phyloP scores from a whole-genome alignment of 345 rosid genomes.

The Citrus reticulata region DNA sequence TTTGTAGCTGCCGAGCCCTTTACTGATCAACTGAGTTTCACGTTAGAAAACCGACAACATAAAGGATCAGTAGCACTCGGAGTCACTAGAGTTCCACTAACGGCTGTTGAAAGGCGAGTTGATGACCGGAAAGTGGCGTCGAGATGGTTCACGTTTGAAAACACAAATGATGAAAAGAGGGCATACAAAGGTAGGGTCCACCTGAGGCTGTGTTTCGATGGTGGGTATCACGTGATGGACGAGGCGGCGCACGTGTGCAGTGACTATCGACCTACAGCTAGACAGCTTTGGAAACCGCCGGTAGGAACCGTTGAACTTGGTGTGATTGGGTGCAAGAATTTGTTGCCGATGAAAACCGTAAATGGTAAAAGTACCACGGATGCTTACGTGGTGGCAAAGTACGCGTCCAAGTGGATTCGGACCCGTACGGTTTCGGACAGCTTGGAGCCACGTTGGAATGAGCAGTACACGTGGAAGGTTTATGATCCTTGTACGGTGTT shows the following conservation, averaged over 20 bases:
- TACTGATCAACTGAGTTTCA: slow-evolving; percentile 44
- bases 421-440: slow-evolving; percentile 73
- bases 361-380: slow-evolving; percentile 67
- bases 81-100: slow-evolving; percentile 38
- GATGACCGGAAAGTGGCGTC: slow-evolving; percentile 74
- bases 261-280: slow-evolving; percentile 85
- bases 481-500: slow-evolving; percentile 85
- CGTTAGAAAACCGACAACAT: slow-evolving; percentile 54
- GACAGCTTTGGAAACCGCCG: slow-evolving; percentile 87
- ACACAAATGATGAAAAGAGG: slow-evolving; percentile 43
- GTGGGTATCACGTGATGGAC: slow-evolving; percentile 95
- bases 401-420: slow-evolving; percentile 87
- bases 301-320: slow-evolving; percentile 81
- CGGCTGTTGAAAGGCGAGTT: slow-evolving; percentile 70
- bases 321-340: slow-evolving; percentile 65
- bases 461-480: slow-evolving; percentile 90
- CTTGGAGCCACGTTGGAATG: slow-evolving; percentile 86
- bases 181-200: slow-evolving; percentile 75
- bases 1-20: slow-evolving; percentile 86
- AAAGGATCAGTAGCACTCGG: slow-evolving; percentile 54
- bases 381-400: slow-evolving; percentile 81
- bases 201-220: slow-evolving; percentile 76
- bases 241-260: slow-evolving; percentile 86
- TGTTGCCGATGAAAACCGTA: slow-evolving; percentile 72
- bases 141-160: slow-evolving; percentile 63